Evolutionary conservation across 2,329 filamentous ascomycete species (phyloP), one percentile per base, ranked within the genome.

Genomic region (Paraphoma chrysanthemicola): DNA sequence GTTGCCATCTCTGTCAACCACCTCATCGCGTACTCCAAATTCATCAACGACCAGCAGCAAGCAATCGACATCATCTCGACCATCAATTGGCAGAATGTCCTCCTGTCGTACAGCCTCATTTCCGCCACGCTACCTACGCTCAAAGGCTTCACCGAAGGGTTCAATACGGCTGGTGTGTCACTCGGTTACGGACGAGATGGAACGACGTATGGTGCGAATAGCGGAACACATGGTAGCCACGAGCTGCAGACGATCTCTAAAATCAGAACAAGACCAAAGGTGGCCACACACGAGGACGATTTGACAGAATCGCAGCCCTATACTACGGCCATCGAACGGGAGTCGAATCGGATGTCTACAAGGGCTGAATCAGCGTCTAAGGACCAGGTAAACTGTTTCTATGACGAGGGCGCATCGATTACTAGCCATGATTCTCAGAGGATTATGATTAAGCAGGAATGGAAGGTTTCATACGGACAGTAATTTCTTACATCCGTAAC

Each of bases 121-220:
- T 58, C 53, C n/a, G 48, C 53, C 28, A 56, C 56, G 11, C 38
- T 49, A 29, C 56, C 56, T 3, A 29, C 46, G 5, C 53, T 56
- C 10, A 52, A 52, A n/a, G 45, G 45, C 1, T 58, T 58, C 11
- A 44, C 48, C 5, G 30, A 49, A 33, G 29, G 18, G 12, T 58
- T 58, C 44, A 48, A 18, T 39, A 58, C 52, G 4, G 41, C 44
- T 2, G 56, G 56, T 6, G 11, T 44, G 28, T 38, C 33, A 38
- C 33, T 38, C 33, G 33, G 33, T 2, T 38, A 38, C 33, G n/a
- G 10, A 11, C 3, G 33, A 38, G 33, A 38, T n/a, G 33, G 33
- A 2, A 38, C 33, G n/a, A 38, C 33, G n/a, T 38, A 38, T 6
- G 33, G 33, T n/a, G 33, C 33, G 6, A 38, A n/a, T n/a, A 38